Conservation (phyloP, 2,329 filamentous ascomycete species). For the Bertia moriformis region DNA sequence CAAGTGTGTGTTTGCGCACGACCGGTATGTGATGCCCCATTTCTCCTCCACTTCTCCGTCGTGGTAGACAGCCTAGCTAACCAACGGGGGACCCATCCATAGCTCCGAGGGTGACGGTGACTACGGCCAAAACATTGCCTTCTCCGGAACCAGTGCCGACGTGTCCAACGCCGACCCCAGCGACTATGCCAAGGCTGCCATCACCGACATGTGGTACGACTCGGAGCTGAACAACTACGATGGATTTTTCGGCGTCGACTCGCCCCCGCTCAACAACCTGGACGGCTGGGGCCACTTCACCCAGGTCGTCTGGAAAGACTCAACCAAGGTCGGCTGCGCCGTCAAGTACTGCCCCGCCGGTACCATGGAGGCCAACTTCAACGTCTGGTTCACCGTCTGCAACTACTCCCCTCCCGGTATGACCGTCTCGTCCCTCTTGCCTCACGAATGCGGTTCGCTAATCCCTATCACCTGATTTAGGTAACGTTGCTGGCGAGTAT, state of each 20-base stretch:
- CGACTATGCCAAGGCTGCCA: slow-evolving; percentile 47
- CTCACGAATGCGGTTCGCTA: too few species aligned
- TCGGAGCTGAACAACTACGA: slow-evolving; percentile 50
- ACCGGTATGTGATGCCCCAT: slow-evolving; percentile 48
- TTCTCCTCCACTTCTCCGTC: background rate
- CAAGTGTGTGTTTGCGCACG: slow-evolving; percentile 60
- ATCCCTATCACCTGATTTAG: too few species aligned
- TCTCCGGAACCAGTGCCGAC: slow-evolving; percentile 28
- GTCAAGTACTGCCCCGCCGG: slow-evolving; percentile 36
- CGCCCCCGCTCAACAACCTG: slow-evolving; percentile 48
- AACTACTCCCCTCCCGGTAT: slow-evolving; percentile 68
- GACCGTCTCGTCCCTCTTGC: slow-evolving; percentile 11
- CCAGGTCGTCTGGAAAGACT: slow-evolving; percentile 58
- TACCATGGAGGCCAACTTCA: slow-evolving; percentile 29
- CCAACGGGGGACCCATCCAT: slow-evolving; percentile 27
- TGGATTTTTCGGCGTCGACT: slow-evolving; percentile 25
- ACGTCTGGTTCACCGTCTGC: slow-evolving; percentile 67
- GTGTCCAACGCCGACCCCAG: slow-evolving; percentile 28
- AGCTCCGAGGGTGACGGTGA: slow-evolving; percentile 45
- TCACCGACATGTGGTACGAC: slow-evolving; percentile 83
- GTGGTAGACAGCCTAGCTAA: slow-evolving; percentile 13
- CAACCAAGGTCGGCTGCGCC: slow-evolving; percentile 48
- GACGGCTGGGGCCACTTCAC: slow-evolving; percentile 60
- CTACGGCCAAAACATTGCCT: slow-evolving; percentile 89
- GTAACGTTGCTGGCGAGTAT: too few species aligned